Evolutionary conservation across 768 basidiomycete genomes (phyloP).

Genomic region (Amanita pseudoporphyria): DNA sequence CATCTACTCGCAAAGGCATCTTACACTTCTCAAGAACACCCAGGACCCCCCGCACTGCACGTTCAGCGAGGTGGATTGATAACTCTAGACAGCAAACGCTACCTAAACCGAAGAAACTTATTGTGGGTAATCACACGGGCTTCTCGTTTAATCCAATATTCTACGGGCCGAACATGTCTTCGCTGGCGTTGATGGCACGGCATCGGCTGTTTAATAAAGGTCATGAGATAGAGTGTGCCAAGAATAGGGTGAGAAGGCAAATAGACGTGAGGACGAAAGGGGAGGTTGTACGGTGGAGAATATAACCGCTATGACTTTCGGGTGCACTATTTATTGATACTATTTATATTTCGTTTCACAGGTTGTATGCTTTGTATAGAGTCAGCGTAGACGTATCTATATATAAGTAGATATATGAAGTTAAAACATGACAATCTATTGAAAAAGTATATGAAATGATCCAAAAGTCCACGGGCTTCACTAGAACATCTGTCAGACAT

Average conservation of each 20-base stretch:
- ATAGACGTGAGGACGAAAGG: neutral
- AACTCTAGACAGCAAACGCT: neutral
- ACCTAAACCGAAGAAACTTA: constrained; percentile 12
- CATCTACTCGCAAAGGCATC: constrained; percentile 7
- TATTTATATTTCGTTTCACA: neutral
- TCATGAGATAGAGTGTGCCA: neutral
- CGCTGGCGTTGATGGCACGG: constrained; percentile 7
- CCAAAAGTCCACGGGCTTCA: too few relatives aligned
- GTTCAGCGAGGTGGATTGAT: neutral
- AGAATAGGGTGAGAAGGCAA: neutral
- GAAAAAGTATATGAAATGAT: too few relatives aligned
- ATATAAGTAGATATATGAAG: neutral
- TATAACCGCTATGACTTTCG: neutral
- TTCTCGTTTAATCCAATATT: constrained; percentile 31
- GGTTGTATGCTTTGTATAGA: neutral
- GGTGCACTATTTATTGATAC: neutral
- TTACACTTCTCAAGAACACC: neutral
- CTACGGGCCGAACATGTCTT: constrained; percentile 17
- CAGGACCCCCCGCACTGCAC: neutral
- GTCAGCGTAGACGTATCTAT: neutral
- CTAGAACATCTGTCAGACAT: too few relatives aligned
- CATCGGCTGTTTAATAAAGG: neutral
- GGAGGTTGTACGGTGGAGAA: neutral
- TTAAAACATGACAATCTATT: neutral
- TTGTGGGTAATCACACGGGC: constrained; percentile 21